A percentile compares a stretch with the other conserved stretches of the same genome.
phyloP scores from a whole-genome alignment of 495 filamentous ascomycete genomes.

The Melanomma pulvis-pyrius region DNA sequence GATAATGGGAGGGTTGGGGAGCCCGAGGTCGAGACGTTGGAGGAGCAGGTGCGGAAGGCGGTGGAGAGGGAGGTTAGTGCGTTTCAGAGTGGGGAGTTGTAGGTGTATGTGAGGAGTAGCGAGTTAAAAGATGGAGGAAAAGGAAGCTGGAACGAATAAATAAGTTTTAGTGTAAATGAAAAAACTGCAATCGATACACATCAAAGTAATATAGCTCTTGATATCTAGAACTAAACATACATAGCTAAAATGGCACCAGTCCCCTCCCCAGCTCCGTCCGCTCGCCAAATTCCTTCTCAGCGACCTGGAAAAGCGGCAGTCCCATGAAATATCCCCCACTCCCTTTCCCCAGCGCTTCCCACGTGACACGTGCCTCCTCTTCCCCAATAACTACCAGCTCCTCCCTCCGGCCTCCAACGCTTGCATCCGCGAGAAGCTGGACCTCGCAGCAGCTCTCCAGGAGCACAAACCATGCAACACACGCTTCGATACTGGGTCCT shows the following conservation, averaged over 20 bases:
- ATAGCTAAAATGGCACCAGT: conserved; percentile 32
- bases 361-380: conserved; percentile 12
- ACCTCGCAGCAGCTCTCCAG: conserved; percentile 22
- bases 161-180: no score
- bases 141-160: no score
- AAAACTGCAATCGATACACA: no score
- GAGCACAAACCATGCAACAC: conserved; percentile 18
- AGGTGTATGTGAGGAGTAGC: not conserved
- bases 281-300: conserved; percentile 34
- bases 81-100: conserved; percentile 6
- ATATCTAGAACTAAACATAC: no score
- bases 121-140: no score
- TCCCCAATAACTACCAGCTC: conserved; percentile 18
- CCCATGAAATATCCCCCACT: conserved; percentile 25
- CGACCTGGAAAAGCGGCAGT: conserved; percentile 31
- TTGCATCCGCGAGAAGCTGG: conserved; percentile 25
- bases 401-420: conserved; percentile 9
- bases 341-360: conserved; percentile 22
- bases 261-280: conserved; percentile 40
- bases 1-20: conserved; percentile 63
- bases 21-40: conserved; percentile 53
- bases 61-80: conserved; percentile 38
- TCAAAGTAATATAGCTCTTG: not conserved
- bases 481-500: conserved; percentile 10
- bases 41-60: conserved; percentile 49